Conservation (phyloP, 1,284 basidiomycete species). For the Ceratobasidium theobromae region DNA sequence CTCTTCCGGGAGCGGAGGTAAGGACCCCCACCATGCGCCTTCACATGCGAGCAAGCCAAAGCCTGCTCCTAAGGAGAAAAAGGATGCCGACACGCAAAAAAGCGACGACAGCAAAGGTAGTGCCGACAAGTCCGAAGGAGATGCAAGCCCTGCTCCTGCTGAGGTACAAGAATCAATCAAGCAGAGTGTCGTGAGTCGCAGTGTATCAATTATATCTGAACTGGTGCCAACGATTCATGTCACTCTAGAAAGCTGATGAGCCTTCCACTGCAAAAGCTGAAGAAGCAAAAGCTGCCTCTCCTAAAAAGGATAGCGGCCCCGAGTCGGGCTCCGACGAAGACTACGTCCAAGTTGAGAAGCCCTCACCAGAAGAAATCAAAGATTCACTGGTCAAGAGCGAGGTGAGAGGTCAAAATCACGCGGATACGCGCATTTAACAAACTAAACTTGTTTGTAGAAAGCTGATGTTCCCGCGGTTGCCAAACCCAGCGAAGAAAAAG, state of each 20-base stretch:
- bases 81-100: not conserved
- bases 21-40: not conserved
- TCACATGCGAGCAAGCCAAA: constrained; percentile 4
- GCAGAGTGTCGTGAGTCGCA: constrained; percentile 9
- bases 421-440: not conserved
- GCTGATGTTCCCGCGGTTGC: constrained; percentile 20
- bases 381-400: constrained; percentile 1
- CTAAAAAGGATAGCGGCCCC: not conserved
- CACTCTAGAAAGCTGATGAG: constrained; percentile 7
- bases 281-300: constrained; percentile 7
- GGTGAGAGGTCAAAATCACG: not conserved
- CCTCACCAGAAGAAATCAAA: not conserved
- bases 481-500: constrained; percentile 15
- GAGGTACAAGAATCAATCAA: constrained; percentile 6
- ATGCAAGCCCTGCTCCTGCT: not conserved
- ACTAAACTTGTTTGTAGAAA: not conserved
- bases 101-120: not conserved
- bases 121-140: not conserved
- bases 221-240: not conserved
- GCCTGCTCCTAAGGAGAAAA: not conserved
- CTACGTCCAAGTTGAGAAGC: constrained; percentile 21
- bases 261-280: constrained; percentile 19
- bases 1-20: not conserved
- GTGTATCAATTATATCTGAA: not conserved
- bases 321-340: constrained; percentile 4